phyloP scores from a whole-genome alignment of 495 filamentous ascomycete genomes.

The Entonaema liquescens region DNA sequence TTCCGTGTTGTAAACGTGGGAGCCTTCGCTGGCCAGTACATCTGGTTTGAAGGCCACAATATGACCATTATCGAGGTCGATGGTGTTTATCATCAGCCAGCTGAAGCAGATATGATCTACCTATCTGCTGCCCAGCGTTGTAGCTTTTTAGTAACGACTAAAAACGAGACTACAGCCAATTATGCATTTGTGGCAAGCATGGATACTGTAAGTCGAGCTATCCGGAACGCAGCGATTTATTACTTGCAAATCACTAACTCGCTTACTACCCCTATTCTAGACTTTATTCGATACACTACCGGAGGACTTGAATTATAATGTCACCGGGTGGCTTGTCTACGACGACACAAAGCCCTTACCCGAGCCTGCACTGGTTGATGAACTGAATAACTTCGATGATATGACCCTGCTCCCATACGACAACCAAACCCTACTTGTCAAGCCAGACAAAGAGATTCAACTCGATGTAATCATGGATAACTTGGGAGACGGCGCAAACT shows the following conservation, averaged over 20 bases:
- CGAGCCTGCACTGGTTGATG: conserved; percentile 60
- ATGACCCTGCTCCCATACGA: conserved; percentile 73
- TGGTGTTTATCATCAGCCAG: conserved; percentile 66
- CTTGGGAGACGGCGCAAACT: conserved; percentile 77
- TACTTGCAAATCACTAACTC: conserved; percentile 2
- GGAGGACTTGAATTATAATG: conserved; percentile 72
- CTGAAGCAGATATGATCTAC: conserved; percentile 69
- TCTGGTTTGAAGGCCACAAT: conserved; percentile 79
- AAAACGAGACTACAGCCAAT: conserved; percentile 69
- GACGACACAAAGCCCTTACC: conserved; percentile 67
- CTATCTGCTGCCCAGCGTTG: conserved; percentile 76
- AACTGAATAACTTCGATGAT: conserved; percentile 77
- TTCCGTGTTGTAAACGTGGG: conserved; percentile 78
- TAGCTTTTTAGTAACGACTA: conserved; percentile 71
- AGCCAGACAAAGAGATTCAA: conserved; percentile 67
- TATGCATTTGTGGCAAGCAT: conserved; percentile 72
- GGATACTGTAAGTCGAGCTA: conserved; percentile 60
- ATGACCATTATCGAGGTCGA: conserved; percentile 67
- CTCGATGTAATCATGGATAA: conserved; percentile 77
- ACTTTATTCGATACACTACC: conserved; percentile 75
- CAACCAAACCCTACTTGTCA: conserved; percentile 60
- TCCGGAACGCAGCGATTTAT: neutral
- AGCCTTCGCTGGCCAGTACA: conserved; percentile 71
- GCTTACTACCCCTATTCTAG: conserved; percentile 48
- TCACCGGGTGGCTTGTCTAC: conserved; percentile 83